These are phyloP conservation scores for Rosa lucieae DNA, from an alignment of 306 rosid species.

Conservation along the genomic window DNA sequence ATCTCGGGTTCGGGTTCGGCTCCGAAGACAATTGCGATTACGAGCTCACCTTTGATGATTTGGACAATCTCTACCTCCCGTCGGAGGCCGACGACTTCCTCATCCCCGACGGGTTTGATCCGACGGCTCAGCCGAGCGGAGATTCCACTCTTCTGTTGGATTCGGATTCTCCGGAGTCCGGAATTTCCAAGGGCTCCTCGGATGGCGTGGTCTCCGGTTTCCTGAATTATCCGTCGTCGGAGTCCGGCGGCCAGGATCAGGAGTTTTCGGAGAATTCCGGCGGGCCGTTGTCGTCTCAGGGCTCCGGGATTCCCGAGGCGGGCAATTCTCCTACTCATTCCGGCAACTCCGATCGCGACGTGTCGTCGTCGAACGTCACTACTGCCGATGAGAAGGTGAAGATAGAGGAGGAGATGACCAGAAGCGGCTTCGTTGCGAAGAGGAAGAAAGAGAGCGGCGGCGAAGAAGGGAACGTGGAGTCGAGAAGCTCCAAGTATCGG, in stretches of 20 bases:
- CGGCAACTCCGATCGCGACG: slow-evolving; percentile 29
- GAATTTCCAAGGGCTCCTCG: slow-evolving; percentile 16
- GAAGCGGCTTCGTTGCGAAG: slow-evolving; percentile 53
- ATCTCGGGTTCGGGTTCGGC: slow-evolving; percentile 46
- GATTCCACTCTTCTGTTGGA: background rate
- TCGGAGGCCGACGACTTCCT: slow-evolving; percentile 58
- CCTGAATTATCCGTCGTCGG: slow-evolving; percentile 37
- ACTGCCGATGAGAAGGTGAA: slow-evolving; percentile 43
- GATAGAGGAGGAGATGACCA: slow-evolving; percentile 46
- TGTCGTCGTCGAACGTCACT: slow-evolving; percentile 35
- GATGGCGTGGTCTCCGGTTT: slow-evolving; percentile 33
- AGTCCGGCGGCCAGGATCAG: slow-evolving; percentile 27
- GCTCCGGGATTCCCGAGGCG: slow-evolving; percentile 59
- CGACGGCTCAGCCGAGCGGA: background rate
- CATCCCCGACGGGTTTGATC: slow-evolving; percentile 41
- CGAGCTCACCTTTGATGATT: slow-evolving; percentile 74
- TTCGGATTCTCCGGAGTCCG: slow-evolving; percentile 44
- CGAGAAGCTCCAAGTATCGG: slow-evolving; percentile 56
- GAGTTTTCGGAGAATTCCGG: slow-evolving; percentile 34
- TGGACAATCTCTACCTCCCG: slow-evolving; percentile 53
- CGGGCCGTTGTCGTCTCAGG: slow-evolving; percentile 65
- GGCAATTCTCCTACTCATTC: slow-evolving; percentile 43
- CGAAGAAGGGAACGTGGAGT: slow-evolving; percentile 46
- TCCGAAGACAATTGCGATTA: slow-evolving; percentile 43
- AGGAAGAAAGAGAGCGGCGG: slow-evolving; percentile 61